These are phyloP conservation scores for Aspergillus olivimuriae DNA, from an alignment of 495 filamentous ascomycete genomes.

Conservation along the genomic window DNA sequence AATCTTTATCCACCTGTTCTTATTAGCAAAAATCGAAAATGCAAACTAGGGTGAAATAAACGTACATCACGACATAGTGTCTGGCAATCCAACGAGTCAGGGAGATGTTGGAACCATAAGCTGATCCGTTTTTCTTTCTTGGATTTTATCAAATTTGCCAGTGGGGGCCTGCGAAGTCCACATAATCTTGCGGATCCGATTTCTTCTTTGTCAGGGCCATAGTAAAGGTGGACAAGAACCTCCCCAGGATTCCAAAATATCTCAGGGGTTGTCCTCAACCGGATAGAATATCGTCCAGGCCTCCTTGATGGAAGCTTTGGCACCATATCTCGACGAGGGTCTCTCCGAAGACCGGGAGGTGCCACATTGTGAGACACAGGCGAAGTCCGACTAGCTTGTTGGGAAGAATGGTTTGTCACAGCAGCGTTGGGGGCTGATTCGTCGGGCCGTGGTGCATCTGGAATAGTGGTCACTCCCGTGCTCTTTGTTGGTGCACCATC, in stretches of 20 bases:
- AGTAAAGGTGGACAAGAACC: conserved; percentile 22
- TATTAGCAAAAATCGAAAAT: conserved; percentile 21
- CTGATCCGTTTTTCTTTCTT: conserved; percentile 18
- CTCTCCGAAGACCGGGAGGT: too few relatives aligned
- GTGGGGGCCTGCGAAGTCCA: conserved; percentile 18
- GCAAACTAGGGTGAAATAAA: conserved; percentile 24
- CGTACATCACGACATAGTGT: conserved; percentile 10
- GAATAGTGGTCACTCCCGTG: background rate
- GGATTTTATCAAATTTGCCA: conserved; percentile 11
- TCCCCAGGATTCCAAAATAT: conserved; percentile 14
- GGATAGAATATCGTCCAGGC: too few relatives aligned
- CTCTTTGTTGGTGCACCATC: background rate
- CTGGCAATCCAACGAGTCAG: too few relatives aligned
- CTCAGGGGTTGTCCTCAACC: too few relatives aligned
- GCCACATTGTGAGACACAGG: too few relatives aligned
- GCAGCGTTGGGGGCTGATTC: too few relatives aligned
- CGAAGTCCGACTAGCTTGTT: too few relatives aligned
- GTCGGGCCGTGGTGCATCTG: too few relatives aligned
- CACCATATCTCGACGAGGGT: background rate
- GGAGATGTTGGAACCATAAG: conserved; percentile 43
- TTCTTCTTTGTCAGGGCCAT: conserved; percentile 26
- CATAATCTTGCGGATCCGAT: conserved; percentile 36
- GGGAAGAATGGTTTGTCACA: too few relatives aligned
- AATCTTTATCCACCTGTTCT: conserved; percentile 1
- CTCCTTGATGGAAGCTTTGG: background rate